Percentiles rank a stretch among this genome's conserved stretches.
phyloP scores from a whole-genome alignment of 2,329 filamentous ascomycete genomes.

The Mycosphaerella arachidis region DNA sequence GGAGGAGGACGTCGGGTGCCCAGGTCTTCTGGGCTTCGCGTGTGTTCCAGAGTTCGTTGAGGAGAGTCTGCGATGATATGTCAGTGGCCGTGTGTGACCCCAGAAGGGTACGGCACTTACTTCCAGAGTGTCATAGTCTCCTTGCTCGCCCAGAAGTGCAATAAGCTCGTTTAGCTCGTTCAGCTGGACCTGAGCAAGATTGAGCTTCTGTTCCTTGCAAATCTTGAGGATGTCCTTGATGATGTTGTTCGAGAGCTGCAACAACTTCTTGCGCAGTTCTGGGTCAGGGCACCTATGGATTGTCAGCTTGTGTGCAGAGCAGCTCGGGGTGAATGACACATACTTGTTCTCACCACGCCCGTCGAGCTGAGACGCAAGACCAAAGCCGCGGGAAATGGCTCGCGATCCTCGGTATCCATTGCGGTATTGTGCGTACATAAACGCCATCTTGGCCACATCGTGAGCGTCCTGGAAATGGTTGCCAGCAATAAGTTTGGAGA shows the following conservation, averaged over 20 bases:
- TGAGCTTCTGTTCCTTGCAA: conserved; percentile 41
- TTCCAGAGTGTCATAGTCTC: conserved; percentile 46
- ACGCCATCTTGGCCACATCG: conserved; percentile 42
- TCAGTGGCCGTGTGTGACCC: not conserved
- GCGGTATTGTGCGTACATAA: conserved; percentile 41
- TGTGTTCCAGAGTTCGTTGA: conserved; percentile 45
- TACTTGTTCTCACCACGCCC: conserved; percentile 37
- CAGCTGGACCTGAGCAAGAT: conserved; percentile 42
- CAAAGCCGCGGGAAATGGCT: conserved; percentile 44
- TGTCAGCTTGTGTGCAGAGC: not conserved
- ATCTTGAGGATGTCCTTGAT: conserved; percentile 41
- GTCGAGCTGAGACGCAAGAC: conserved; percentile 44
- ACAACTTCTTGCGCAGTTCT: conserved; percentile 34
- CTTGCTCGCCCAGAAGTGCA: conserved; percentile 46
- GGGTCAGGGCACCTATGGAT: conserved; percentile 27
- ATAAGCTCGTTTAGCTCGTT: conserved; percentile 45
- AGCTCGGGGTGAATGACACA: not conserved
- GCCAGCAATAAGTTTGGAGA: conserved; percentile 35
- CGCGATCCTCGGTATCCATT: conserved; percentile 39
- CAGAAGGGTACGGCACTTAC: conserved; percentile 13
- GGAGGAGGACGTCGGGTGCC: conserved; percentile 45
- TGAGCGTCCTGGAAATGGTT: conserved; percentile 40
- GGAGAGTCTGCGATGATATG: conserved; percentile 25
- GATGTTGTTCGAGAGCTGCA: conserved; percentile 38
- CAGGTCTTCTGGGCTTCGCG: conserved; percentile 44